Evolutionary conservation across 768 basidiomycete genomes (phyloP).

Genomic region (Phaeotremella skinneri): DNA sequence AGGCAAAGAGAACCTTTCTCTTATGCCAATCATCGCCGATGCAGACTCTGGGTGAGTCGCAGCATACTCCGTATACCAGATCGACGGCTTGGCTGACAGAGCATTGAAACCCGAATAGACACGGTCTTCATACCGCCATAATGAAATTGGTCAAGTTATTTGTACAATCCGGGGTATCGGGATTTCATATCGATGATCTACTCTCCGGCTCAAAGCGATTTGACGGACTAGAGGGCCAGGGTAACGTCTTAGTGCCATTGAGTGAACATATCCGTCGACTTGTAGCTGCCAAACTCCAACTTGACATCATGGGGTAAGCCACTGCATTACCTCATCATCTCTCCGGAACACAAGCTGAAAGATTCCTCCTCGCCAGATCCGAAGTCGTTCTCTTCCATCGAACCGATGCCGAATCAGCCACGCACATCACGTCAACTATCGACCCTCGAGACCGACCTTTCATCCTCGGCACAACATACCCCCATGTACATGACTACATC

Average conservation of each 20-base stretch:
- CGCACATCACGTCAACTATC: conserved; percentile 77
- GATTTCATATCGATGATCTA: conserved; percentile 90
- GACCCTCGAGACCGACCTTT: conserved; percentile 73
- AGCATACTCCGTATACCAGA: too few relatives aligned
- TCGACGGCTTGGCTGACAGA: too few relatives aligned
- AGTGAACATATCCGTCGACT: conserved; percentile 82
- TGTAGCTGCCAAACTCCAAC: conserved; percentile 80
- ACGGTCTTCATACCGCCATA: conserved; percentile 86
- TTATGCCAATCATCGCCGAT: conserved; percentile 90
- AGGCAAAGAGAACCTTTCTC: conserved; percentile 63
- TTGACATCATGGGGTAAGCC: conserved; percentile 82
- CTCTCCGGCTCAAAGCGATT: conserved; percentile 86
- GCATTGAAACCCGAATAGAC: conserved; percentile 56
- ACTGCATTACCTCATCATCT: conserved; percentile 56
- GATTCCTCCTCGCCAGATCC: conserved; percentile 11
- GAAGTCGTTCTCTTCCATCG: conserved; percentile 70
- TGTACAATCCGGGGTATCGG: conserved; percentile 91
- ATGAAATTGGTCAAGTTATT: conserved; percentile 94
- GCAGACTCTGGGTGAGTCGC: conserved; percentile 79
- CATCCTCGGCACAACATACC: conserved; percentile 53
- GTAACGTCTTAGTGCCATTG: conserved; percentile 88
- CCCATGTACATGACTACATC: conserved; percentile 51
- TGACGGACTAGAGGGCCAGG: conserved; percentile 75
- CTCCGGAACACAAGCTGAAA: background rate
- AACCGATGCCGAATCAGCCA: conserved; percentile 84